A percentile compares a stretch with the other conserved stretches of the same genome.
Evolutionary conservation across 148 eudicot species (phyloP).

Genomic region (Rhododendron henanense): DNA sequence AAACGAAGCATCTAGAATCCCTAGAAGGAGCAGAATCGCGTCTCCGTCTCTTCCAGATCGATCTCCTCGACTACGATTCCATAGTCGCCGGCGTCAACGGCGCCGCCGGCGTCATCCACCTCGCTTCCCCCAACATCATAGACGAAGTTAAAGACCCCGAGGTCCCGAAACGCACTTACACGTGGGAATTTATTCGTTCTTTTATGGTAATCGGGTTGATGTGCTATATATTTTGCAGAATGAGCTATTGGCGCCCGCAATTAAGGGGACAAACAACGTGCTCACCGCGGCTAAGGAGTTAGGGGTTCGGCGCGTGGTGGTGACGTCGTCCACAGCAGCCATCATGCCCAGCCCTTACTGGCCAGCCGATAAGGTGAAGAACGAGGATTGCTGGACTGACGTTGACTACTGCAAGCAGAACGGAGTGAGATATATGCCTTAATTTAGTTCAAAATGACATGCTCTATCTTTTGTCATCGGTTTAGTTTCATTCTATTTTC

Average conservation of each 20-base stretch:
- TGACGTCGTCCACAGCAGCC: conserved; percentile 75
- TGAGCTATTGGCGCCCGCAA: conserved; percentile 70
- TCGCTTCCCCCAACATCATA: conserved; percentile 77
- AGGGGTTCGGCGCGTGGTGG: conserved; percentile 81
- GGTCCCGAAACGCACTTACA: conserved; percentile 22
- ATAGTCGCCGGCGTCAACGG: conserved; percentile 51
- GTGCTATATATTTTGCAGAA: conserved; percentile 21
- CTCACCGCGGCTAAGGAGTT: conserved; percentile 68
- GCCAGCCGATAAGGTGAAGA: conserved; percentile 60
- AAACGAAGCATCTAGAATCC: conserved; percentile 64
- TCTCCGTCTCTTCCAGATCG: conserved; percentile 71
- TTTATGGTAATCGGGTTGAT: background rate
- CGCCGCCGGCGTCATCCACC: conserved; percentile 67
- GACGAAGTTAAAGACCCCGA: conserved; percentile 62
- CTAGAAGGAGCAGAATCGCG: conserved; percentile 67
- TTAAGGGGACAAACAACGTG: conserved; percentile 75
- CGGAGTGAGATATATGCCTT: conserved; percentile 30
- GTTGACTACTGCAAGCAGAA: conserved; percentile 61
- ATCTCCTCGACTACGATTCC: conserved; percentile 73
- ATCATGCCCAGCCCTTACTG: conserved; percentile 65
- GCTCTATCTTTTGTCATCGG: background rate
- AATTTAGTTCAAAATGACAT: background rate
- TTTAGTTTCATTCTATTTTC: background rate
- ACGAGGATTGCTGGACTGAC: conserved; percentile 90
- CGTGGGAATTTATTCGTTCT: background rate